A percentile compares a stretch with the other conserved stretches of the same genome.
Evolutionary conservation across 2,329 filamentous ascomycete genomes (phyloP).

Genomic region (Tothia fuscella): DNA sequence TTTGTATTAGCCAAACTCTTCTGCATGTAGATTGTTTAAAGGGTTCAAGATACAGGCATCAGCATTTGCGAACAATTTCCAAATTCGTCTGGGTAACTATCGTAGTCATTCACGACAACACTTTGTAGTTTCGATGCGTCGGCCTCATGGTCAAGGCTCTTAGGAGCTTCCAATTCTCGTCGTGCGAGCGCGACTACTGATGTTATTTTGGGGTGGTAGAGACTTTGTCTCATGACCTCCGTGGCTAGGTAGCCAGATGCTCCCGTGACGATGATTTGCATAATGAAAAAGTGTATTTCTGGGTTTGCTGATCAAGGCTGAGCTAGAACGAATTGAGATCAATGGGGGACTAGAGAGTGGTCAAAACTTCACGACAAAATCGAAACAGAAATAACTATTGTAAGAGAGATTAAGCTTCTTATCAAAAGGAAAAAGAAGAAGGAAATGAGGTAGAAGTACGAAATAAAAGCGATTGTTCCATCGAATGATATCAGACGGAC

Average conservation of each 20-base stretch:
- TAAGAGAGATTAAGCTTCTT: too few relatives aligned
- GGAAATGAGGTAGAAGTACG: too few relatives aligned
- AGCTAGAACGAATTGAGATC: too few relatives aligned
- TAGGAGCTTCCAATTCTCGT: conserved; percentile 12
- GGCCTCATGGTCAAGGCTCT: conserved; percentile 1
- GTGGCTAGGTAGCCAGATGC: conserved; percentile 25
- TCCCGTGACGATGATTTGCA: conserved; percentile 22
- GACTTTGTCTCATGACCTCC: conserved; percentile 25
- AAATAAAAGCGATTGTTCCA: too few relatives aligned
- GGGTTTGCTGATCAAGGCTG: too few relatives aligned
- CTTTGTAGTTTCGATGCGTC: conserved; percentile 18
- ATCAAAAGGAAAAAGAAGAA: too few relatives aligned
- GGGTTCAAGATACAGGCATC: conserved; percentile 28
- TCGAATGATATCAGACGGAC: too few relatives aligned
- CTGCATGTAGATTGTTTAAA: conserved; percentile 4
- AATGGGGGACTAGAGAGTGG: too few relatives aligned
- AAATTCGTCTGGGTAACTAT: conserved; percentile 21
- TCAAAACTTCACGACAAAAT: too few relatives aligned
- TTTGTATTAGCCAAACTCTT: conserved; percentile 10
- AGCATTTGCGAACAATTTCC: conserved; percentile 19
- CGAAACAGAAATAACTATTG: too few relatives aligned
- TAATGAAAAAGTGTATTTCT: too few relatives aligned
- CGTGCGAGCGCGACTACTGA: conserved; percentile 22
- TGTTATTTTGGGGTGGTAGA: conserved; percentile 19
- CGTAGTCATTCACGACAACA: conserved; percentile 22